These are phyloP conservation scores for Isabelozyma pseudorhagii DNA, from an alignment of 805 yeast species.

Conservation along the genomic window DNA sequence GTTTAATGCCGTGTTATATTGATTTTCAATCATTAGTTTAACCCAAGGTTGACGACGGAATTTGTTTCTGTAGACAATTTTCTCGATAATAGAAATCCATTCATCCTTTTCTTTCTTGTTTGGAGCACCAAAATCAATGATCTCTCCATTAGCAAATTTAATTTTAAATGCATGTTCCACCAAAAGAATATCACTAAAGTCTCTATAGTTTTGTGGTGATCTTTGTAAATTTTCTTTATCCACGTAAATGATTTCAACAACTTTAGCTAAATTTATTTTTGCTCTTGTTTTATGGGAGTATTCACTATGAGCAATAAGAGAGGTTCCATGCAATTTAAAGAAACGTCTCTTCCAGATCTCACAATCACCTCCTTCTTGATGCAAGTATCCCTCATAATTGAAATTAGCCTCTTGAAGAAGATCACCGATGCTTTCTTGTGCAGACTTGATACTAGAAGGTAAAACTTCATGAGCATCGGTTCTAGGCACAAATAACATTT, in stretches of 20 bases:
- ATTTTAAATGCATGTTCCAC: constrained; percentile 75
- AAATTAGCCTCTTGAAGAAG: constrained; percentile 21
- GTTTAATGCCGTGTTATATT: background rate
- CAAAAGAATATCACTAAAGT: constrained; percentile 68
- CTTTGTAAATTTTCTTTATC: constrained; percentile 32
- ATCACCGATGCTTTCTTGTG: constrained; percentile 32
- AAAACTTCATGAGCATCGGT: constrained; percentile 55
- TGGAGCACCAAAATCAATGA: constrained; percentile 83
- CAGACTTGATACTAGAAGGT: constrained; percentile 64
- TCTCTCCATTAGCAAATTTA: constrained; percentile 74
- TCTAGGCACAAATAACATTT: constrained; percentile 69
- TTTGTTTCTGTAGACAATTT: constrained; percentile 51
- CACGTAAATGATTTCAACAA: constrained; percentile 47
- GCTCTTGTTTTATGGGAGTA: constrained; percentile 66
- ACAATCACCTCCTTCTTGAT: constrained; percentile 92
- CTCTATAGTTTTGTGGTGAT: constrained; percentile 42
- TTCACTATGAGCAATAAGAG: constrained; percentile 75
- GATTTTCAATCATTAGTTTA: constrained; percentile 36
- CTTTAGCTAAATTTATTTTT: constrained; percentile 70
- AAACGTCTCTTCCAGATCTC: constrained; percentile 68
- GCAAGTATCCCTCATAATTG: constrained; percentile 63
- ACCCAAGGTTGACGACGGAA: constrained; percentile 65
- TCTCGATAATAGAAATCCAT: constrained; percentile 66
- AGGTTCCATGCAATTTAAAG: constrained; percentile 69
- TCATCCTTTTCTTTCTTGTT: constrained; percentile 52